Conservation (phyloP, 1,139 yeast genomes). For the Pichia sp. region DNA sequence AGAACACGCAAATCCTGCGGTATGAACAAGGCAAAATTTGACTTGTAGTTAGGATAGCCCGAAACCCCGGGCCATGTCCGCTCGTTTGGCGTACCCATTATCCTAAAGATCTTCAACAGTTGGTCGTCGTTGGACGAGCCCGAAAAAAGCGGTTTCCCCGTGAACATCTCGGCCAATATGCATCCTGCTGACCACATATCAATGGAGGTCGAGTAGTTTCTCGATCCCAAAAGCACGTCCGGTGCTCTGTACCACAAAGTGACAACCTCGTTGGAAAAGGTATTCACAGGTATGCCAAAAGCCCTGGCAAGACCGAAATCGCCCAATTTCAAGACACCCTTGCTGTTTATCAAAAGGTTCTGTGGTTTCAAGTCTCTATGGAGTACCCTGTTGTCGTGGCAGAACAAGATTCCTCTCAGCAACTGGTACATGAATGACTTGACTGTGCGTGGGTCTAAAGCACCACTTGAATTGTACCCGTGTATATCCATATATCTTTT, state of each 20-base stretch:
- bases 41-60: slow-evolving; percentile 76
- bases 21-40: slow-evolving; percentile 70
- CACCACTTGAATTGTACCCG: slow-evolving; percentile 60
- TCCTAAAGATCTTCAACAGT: slow-evolving; percentile 76
- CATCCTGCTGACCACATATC: slow-evolving; percentile 99
- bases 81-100: slow-evolving; percentile 96
- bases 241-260: slow-evolving; percentile 99
- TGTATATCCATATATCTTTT: slow-evolving; percentile 90
- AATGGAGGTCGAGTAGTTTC: slow-evolving; percentile 91
- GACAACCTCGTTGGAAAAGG: slow-evolving; percentile 95
- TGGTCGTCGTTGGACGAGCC: slow-evolving; percentile 97
- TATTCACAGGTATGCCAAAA: slow-evolving; percentile 95
- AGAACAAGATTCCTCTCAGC: slow-evolving; percentile 83
- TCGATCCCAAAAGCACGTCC: slow-evolving; percentile 89
- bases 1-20: slow-evolving; percentile 80
- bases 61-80: slow-evolving; percentile 95
- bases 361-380: slow-evolving; percentile 97
- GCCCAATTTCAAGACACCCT: slow-evolving; percentile 91
- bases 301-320: slow-evolving; percentile 98
- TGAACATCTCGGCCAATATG: slow-evolving; percentile 95
- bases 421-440: slow-evolving; percentile 92
- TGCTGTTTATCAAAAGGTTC: slow-evolving; percentile 77
- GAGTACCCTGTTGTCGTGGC: slow-evolving; percentile 90
- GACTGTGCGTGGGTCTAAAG: slow-evolving; percentile 71
- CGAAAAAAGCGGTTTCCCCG: slow-evolving; percentile 96